A percentile compares a stretch with the other conserved stretches of the same genome.
phyloP scores from a whole-genome alignment of 306 rosid species.

The Dalbergia cultrata region DNA sequence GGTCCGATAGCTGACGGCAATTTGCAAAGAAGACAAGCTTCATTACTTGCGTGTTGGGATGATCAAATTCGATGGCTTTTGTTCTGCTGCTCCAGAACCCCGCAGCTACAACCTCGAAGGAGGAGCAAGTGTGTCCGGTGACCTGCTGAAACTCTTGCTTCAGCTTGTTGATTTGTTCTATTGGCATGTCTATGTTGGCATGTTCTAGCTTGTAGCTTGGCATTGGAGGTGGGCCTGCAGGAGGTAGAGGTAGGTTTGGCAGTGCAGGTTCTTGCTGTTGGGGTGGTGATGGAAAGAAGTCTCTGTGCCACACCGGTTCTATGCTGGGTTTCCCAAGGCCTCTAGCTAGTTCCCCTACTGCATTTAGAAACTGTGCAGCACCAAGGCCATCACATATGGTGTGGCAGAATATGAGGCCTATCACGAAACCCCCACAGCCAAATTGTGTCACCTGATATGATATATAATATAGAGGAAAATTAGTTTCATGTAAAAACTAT shows the following conservation, averaged over 20 bases:
- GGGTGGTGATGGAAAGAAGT: slow-evolving; percentile 53
- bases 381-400: slow-evolving; percentile 86
- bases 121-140: slow-evolving; percentile 66
- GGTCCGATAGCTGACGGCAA: slow-evolving; percentile 70
- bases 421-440: slow-evolving; percentile 76
- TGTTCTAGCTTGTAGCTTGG: slow-evolving; percentile 58
- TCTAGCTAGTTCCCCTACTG: slow-evolving; percentile 74
- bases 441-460: slow-evolving; percentile 76
- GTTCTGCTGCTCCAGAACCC: slow-evolving; percentile 70
- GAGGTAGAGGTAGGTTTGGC: slow-evolving; percentile 17
- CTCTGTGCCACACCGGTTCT: slow-evolving; percentile 69
- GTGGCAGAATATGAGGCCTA: slow-evolving; percentile 82
- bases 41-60: slow-evolving; percentile 40
- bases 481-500: too few species aligned
- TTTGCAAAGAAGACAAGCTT: slow-evolving; percentile 77
- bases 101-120: slow-evolving; percentile 75
- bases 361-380: slow-evolving; percentile 85
- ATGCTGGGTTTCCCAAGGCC: slow-evolving; percentile 55
- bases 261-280: neutral
- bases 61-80: slow-evolving; percentile 45
- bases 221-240: slow-evolving; percentile 20
- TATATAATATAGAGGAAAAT: neutral
- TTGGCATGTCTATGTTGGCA: slow-evolving; percentile 62
- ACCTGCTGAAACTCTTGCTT: slow-evolving; percentile 58
- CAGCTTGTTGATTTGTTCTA: slow-evolving; percentile 49